Conservation (phyloP, 2,329 filamentous ascomycete species). For the Phialemoniopsis sp. region DNA sequence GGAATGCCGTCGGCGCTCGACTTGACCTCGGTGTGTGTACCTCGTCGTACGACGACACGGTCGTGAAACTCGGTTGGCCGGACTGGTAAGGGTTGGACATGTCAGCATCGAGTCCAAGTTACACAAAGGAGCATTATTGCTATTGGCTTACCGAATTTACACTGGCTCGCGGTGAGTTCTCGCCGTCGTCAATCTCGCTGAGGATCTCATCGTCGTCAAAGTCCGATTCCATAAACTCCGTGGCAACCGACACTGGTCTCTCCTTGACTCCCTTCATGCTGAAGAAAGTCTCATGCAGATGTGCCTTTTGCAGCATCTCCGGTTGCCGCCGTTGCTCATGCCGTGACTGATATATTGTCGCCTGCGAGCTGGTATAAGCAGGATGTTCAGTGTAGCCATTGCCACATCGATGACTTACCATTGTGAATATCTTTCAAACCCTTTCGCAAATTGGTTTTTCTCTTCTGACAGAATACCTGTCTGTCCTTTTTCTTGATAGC, state of each 20-base stretch:
- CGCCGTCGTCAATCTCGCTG: constrained; percentile 55
- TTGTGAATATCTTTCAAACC: too few species aligned
- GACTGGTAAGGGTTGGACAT: constrained; percentile 38
- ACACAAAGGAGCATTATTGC: not conserved
- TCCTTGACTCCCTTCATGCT: constrained; percentile 46
- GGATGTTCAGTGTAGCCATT: too few species aligned
- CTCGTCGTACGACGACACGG: constrained; percentile 83
- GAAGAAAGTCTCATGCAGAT: constrained; percentile 57
- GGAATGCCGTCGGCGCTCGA: constrained; percentile 55
- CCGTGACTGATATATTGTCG: constrained; percentile 20
- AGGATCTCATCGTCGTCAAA: constrained; percentile 61
- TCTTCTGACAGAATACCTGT: too few species aligned
- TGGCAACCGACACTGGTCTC: constrained; percentile 66
- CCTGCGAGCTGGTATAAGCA: constrained; percentile 6
- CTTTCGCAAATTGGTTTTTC: not conserved
- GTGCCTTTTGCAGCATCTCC: constrained; percentile 49
- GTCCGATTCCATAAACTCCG: constrained; percentile 76
- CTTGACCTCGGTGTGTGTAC: constrained; percentile 70
- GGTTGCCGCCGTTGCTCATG: constrained; percentile 27
- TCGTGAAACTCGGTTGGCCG: constrained; percentile 74
- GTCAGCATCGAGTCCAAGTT: constrained; percentile 10
- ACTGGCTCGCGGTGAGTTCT: constrained; percentile 62
- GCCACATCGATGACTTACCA: too few species aligned
- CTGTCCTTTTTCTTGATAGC: not conserved
- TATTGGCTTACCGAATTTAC: constrained; percentile 61